Conservation (phyloP, 768 basidiomycete species). For the Suillus fuscotomentosus region DNA sequence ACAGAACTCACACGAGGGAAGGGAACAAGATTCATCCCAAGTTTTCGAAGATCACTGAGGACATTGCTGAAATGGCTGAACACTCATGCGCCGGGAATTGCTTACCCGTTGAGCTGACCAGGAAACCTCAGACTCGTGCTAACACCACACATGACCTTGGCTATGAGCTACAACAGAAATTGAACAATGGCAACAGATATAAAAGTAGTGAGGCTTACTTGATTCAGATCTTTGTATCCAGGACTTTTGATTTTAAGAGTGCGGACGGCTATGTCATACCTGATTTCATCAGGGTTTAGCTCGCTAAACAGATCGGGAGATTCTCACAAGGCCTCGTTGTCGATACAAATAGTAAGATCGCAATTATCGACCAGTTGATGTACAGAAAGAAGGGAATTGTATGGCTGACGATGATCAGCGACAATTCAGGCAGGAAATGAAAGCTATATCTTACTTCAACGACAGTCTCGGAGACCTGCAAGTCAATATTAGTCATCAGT, state of each 20-base stretch:
- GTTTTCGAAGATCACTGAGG: constrained; percentile 77
- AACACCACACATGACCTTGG: constrained; percentile 92
- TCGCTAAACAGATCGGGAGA: not conserved
- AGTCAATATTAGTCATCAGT: constrained; percentile 11
- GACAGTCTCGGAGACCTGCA: constrained; percentile 45
- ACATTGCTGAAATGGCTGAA: not conserved
- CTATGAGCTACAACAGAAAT: constrained; percentile 51
- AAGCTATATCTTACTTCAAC: constrained; percentile 42
- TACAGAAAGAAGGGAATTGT: constrained; percentile 80
- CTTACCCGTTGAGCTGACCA: constrained; percentile 88
- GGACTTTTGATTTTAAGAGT: constrained; percentile 67
- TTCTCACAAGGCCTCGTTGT: constrained; percentile 81
- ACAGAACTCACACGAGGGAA: constrained; percentile 78
- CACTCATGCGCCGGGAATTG: not conserved
- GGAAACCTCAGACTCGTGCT: constrained; percentile 92
- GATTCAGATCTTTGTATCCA: constrained; percentile 65
- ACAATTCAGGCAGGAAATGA: not conserved
- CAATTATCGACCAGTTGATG: constrained; percentile 90
- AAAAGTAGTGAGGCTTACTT: constrained; percentile 37
- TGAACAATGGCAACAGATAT: not conserved
- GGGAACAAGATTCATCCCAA: constrained; percentile 92
- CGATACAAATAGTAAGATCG: constrained; percentile 81
- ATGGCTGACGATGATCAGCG: constrained; percentile 48
- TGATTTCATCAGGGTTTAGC: constrained; percentile 23
- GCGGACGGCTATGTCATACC: constrained; percentile 69